Evolutionary conservation across 2,329 filamentous ascomycete genomes (phyloP), one percentile per base, ranked within the genome.

Genomic region (Aspergillus sp.): DNA sequence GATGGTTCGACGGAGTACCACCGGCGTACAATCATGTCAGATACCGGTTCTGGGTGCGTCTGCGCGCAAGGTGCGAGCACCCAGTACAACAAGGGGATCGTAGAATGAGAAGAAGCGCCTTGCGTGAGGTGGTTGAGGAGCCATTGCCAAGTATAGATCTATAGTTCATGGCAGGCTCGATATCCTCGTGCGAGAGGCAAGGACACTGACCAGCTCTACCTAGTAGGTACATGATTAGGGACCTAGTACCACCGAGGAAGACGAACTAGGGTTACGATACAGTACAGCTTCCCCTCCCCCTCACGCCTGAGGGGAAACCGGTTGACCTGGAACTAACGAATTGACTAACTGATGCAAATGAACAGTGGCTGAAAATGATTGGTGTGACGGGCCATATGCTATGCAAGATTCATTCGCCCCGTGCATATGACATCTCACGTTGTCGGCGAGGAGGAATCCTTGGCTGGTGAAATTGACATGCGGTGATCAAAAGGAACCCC

Each of bases 351-450:
- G 22, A 52, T 47, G 42, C 47, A 53, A 47, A 47, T 35, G 41
- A 54, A 13, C 38, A 50, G 46, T 45, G 47, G 49, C 50, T 47
- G 42, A 47, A 26, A 8, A 43, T 56, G 49, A 61, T 59, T 61
- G 57, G 57, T 38, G 50, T 40, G 44, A 47, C 42, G 38, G 40
- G 22, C 48, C 50, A 56, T 58, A 46, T 47, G 48, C 40, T 47
- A 56, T 58, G 57, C 56, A 56, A 60, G 60, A 61, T 59, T 51
- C 56, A 51, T 55, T 53, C 51, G 11, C 46, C 54, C 54, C 53
- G 49, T 65, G 65, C 66, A 68, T 67, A 69, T 68, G 65, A 69
- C 62, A 65, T 69, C 64, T 65, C 57, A 62, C 42, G 50, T 59
- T 47, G 42, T 52, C 52, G 47, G 50, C 50, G 53, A 51, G 56